These are phyloP conservation scores for Primulina tabacum DNA, from an alignment of 257 asterid species.

Conservation along the genomic window DNA sequence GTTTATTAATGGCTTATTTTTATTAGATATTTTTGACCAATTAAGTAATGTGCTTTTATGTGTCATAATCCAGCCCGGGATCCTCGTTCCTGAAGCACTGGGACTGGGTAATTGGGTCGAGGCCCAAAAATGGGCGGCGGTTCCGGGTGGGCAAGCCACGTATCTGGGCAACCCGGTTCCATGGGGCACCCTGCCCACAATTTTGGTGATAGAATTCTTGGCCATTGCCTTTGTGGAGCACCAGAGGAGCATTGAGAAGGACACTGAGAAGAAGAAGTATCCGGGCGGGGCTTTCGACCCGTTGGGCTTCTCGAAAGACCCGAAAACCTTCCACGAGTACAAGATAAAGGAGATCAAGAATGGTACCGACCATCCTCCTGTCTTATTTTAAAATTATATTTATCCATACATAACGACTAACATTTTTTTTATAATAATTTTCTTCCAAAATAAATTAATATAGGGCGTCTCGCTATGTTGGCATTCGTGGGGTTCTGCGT, in stretches of 20 bases:
- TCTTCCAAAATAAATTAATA: too few species aligned
- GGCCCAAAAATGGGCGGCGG: conserved; percentile 98
- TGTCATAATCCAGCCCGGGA: conserved; percentile 55
- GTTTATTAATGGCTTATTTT: too few species aligned
- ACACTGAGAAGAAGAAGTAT: conserved; percentile 88
- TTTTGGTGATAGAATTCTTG: conserved; percentile 73
- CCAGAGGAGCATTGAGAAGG: conserved; percentile 90
- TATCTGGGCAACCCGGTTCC: conserved; percentile 95
- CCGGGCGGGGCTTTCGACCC: conserved; percentile 99
- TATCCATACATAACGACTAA: too few species aligned
- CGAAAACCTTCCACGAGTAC: conserved; percentile 54
- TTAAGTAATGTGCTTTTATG: conserved; percentile 1
- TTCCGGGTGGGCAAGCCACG: conserved; percentile 92
- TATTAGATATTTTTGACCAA: neutral
- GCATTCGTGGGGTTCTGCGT: conserved; percentile 87
- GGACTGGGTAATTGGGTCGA: conserved; percentile 94
- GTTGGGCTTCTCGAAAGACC: conserved; percentile 91
- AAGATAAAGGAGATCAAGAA: conserved; percentile 93
- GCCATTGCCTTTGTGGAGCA: conserved; percentile 93
- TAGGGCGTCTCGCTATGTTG: conserved; percentile 81
- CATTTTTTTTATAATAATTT: too few species aligned
- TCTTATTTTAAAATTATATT: neutral
- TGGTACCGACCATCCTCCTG: conserved; percentile 32
- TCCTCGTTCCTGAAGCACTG: conserved; percentile 78
- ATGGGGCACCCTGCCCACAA: conserved; percentile 95